Evolutionary conservation across 2,329 filamentous ascomycete genomes (phyloP).

Genomic region (Malbranchea zuffiana): DNA sequence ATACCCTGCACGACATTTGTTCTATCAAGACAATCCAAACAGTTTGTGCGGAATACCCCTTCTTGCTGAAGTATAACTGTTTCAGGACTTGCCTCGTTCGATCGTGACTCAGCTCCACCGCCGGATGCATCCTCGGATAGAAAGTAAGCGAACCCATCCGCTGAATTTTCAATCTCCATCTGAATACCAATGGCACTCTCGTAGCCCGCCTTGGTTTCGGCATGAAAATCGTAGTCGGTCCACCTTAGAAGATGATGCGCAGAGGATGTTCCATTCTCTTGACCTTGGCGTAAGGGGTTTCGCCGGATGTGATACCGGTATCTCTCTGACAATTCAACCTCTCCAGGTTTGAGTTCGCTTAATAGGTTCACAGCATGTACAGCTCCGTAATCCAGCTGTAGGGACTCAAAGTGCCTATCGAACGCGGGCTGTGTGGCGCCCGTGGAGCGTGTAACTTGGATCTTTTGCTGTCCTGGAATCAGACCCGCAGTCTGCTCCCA

Average conservation of each 20-base stretch:
- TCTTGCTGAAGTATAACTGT: constrained; percentile 79
- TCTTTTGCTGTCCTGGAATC: constrained; percentile 87
- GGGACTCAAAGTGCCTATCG: constrained; percentile 82
- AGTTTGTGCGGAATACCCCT: constrained; percentile 93
- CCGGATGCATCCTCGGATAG: constrained; percentile 57
- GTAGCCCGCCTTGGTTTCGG: constrained; percentile 81
- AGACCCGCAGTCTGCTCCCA: constrained; percentile 91
- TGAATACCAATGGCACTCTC: constrained; percentile 81
- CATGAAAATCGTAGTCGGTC: constrained; percentile 94
- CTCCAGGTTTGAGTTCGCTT: constrained; percentile 77
- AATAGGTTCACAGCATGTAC: constrained; percentile 89
- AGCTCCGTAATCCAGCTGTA: constrained; percentile 77
- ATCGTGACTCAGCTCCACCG: constrained; percentile 7
- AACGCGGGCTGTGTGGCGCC: constrained; percentile 93
- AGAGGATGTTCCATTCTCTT: constrained; percentile 41
- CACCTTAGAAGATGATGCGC: constrained; percentile 67
- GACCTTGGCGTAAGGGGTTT: constrained; percentile 55
- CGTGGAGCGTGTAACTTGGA: constrained; percentile 73
- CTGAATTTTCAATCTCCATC: constrained; percentile 63
- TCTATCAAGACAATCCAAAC: constrained; percentile 86
- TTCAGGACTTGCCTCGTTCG: constrained; percentile 29
- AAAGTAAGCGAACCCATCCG: constrained; percentile 86
- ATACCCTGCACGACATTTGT: constrained; percentile 95
- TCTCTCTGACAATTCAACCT: constrained; percentile 68
- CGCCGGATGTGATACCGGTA: constrained; percentile 68